These are phyloP conservation scores for Metschnikowia orientalis DNA, from an alignment of 805 yeast genomes.

Conservation along the genomic window DNA sequence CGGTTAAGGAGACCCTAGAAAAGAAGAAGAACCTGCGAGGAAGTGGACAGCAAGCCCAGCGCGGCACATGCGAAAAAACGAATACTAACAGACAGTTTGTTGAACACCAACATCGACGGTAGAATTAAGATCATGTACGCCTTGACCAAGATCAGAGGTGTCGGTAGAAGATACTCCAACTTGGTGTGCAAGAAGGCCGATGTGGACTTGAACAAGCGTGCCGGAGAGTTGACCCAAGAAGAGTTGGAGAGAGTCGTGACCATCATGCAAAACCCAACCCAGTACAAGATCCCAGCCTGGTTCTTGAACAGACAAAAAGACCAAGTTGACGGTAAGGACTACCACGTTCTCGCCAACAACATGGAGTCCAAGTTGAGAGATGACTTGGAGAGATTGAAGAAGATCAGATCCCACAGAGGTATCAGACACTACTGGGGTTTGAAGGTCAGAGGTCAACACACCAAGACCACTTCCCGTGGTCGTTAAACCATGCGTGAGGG, in stretches of 20 bases:
- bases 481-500: constrained; percentile 26
- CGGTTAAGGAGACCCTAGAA: too few species aligned
- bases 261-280: constrained; percentile 99
- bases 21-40: too few species aligned
- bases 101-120: constrained; percentile 99
- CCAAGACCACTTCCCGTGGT: constrained; percentile 99
- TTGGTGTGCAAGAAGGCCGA: constrained; percentile 99
- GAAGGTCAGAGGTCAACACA: constrained; percentile 99
- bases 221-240: constrained; percentile 99
- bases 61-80: neutral
- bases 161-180: constrained; percentile 99
- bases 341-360: constrained; percentile 98
- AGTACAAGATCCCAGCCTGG: constrained; percentile 99
- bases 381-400: constrained; percentile 99
- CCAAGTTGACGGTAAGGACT: constrained; percentile 97
- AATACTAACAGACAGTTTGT: constrained; percentile 59
- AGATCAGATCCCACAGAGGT: constrained; percentile 99
- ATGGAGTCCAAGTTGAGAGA: constrained; percentile 99
- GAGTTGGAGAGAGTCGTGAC: constrained; percentile 99
- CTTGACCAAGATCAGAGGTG: constrained; percentile 99
- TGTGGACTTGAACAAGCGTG: constrained; percentile 96
- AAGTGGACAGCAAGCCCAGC: neutral
- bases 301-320: constrained; percentile 96
- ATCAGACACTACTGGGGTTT: constrained; percentile 99
- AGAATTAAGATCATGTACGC: constrained; percentile 99